phyloP scores from a whole-genome alignment of 75 land plant genomes.

The Larix kaempferi region DNA sequence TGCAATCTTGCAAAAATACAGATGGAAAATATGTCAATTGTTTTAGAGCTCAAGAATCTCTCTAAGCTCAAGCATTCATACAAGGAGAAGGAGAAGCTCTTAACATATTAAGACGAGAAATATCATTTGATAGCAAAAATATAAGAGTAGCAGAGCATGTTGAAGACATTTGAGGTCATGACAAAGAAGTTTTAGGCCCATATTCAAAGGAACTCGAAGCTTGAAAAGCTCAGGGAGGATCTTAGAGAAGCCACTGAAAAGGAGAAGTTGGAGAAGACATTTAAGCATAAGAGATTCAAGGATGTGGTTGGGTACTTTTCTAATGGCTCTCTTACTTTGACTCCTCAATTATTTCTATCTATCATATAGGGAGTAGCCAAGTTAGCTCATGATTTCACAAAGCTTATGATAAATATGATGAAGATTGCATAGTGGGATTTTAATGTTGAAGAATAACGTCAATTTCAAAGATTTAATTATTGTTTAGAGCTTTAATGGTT shows the following conservation, averaged over 20 bases:
- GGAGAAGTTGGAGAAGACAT: slow-evolving; percentile 63
- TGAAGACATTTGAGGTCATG: slow-evolving; percentile 71
- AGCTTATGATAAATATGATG: too few species aligned
- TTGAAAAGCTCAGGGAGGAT: slow-evolving; percentile 43
- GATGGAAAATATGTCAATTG: slow-evolving; percentile 68
- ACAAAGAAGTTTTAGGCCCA: slow-evolving; percentile 72
- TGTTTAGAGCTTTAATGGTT: too few species aligned
- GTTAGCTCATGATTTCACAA: too few species aligned
- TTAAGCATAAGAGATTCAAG: slow-evolving; percentile 51
- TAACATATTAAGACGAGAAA: slow-evolving; percentile 18
- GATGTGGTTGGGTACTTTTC: slow-evolving; percentile 2
- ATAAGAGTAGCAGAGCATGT: slow-evolving; percentile 61
- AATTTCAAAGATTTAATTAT: too few species aligned
- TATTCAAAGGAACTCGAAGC: slow-evolving; percentile 59
- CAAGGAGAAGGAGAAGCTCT: slow-evolving; percentile 52
- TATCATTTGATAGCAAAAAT: slow-evolving; percentile 56
- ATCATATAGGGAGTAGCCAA: too few species aligned
- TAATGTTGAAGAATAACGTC: too few species aligned
- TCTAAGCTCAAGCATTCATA: slow-evolving; percentile 75
- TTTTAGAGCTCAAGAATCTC: too few species aligned
- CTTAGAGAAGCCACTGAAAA: slow-evolving; percentile 49
- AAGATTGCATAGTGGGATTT: too few species aligned
- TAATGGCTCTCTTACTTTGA: too few species aligned
- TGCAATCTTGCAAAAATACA: slow-evolving; percentile 74
- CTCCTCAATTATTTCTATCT: too few species aligned